Conservation (phyloP, 2,329 filamentous ascomycete genomes). For the Gremmenia infestans region DNA sequence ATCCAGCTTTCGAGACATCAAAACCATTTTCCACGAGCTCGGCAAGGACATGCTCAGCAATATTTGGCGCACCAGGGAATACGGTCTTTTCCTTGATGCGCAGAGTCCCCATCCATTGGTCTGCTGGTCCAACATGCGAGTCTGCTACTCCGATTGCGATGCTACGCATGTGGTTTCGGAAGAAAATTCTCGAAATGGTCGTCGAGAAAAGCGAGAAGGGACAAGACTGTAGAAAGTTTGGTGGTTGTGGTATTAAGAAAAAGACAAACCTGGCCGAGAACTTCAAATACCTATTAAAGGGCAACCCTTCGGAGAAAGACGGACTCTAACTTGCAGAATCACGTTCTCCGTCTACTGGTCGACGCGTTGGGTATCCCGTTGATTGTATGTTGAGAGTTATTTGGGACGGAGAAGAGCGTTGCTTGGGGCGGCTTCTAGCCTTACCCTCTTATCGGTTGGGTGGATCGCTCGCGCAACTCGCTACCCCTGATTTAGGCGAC, state of each 20-base stretch:
- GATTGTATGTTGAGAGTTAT: background rate
- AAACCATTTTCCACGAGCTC: slow-evolving; percentile 25
- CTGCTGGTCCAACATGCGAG: slow-evolving; percentile 27
- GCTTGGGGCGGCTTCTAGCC: too few relatives aligned
- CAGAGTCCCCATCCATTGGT: slow-evolving; percentile 29
- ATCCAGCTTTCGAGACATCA: slow-evolving; percentile 24
- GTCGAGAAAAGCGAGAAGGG: slow-evolving; percentile 28
- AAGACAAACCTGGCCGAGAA: too few relatives aligned
- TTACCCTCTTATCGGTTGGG: too few relatives aligned
- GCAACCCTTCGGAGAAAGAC: too few relatives aligned
- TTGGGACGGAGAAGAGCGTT: background rate
- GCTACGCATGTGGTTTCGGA: slow-evolving; percentile 28
- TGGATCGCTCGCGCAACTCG: too few relatives aligned
- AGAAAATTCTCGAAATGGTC: slow-evolving; percentile 33
- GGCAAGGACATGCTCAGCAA: slow-evolving; percentile 25
- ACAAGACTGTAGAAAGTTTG: background rate
- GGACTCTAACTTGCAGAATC: too few relatives aligned
- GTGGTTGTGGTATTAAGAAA: background rate
- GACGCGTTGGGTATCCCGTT: too few relatives aligned
- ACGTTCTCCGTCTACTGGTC: too few relatives aligned
- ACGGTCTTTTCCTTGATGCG: slow-evolving; percentile 25
- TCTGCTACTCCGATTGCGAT: slow-evolving; percentile 28
- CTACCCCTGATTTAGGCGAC: too few relatives aligned
- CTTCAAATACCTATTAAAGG: too few relatives aligned
- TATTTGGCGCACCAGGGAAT: slow-evolving; percentile 26